phyloP scores from a whole-genome alignment of 75 land plant genomes.

The Chamaecyparis obtusa region DNA sequence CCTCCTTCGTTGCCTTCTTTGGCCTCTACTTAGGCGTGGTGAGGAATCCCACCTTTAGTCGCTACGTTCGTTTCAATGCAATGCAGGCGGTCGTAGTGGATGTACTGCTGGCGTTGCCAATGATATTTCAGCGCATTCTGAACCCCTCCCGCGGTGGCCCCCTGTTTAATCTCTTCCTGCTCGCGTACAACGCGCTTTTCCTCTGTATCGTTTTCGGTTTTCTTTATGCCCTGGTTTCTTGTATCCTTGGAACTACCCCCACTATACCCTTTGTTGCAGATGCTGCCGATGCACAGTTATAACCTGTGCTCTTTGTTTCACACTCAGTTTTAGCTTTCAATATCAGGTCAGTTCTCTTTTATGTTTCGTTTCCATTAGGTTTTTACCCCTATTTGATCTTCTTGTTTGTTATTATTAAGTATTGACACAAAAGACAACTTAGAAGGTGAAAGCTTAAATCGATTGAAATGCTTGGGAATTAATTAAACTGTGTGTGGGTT shows the following conservation, averaged over 20 bases:
- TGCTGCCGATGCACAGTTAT: conserved; percentile 79
- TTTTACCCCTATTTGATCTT: too few species aligned
- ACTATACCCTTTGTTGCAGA: conserved; percentile 77
- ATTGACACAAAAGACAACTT: too few species aligned
- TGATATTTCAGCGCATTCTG: conserved; percentile 57
- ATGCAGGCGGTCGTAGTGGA: conserved; percentile 95
- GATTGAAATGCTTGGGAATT: too few species aligned
- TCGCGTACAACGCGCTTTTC: conserved; percentile 56
- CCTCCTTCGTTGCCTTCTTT: conserved; percentile 85
- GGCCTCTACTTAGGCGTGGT: conserved; percentile 81
- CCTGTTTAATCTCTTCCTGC: conserved; percentile 41
- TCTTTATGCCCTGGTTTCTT: conserved; percentile 51
- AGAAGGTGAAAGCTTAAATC: too few species aligned
- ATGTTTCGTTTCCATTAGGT: too few species aligned
- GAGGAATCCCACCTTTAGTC: conserved; percentile 61
- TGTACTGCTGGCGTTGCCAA: conserved; percentile 72
- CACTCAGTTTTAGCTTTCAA: too few species aligned
- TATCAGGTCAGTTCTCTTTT: too few species aligned
- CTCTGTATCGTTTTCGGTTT: conserved; percentile 54
- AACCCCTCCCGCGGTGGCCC: conserved; percentile 44
- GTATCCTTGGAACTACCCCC: conserved; percentile 84
- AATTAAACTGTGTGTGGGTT: too few species aligned
- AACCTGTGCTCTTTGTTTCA: neutral
- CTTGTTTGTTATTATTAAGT: too few species aligned
- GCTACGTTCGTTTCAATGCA: conserved; percentile 83